phyloP scores from a whole-genome alignment of 192 early-diverging fungal genomes.

The Cladochytrium replicatum region DNA sequence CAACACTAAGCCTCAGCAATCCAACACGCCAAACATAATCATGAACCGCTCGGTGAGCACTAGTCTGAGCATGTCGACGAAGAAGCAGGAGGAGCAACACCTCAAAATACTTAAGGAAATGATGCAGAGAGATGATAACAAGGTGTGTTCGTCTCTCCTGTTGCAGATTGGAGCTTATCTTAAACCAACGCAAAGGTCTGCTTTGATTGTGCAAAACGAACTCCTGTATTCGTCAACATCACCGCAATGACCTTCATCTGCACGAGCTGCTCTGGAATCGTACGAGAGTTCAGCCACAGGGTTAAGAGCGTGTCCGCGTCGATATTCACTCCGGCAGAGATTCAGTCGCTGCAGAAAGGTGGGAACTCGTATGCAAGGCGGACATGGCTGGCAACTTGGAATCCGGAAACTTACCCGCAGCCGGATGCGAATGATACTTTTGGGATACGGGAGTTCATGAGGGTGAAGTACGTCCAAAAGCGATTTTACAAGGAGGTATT shows the following conservation, averaged over 20 bases:
- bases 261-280: conserved; percentile 7
- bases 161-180: too few species aligned
- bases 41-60: too few species aligned
- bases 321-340: conserved; percentile 40
- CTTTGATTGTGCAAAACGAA: not conserved
- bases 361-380: too few species aligned
- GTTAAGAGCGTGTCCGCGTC: conserved; percentile 53
- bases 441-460: conserved; percentile 23
- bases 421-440: conserved; percentile 25
- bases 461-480: conserved; percentile 31
- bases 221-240: conserved; percentile 6
- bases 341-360: conserved; percentile 29
- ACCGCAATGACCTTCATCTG: conserved; percentile 6
- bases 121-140: too few species aligned
- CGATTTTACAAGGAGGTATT: too few species aligned
- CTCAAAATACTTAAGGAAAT: too few species aligned
- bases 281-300: conserved; percentile 45
- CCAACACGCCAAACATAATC: too few species aligned
- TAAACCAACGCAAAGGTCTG: too few species aligned
- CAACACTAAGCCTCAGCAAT: too few species aligned
- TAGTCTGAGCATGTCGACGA: too few species aligned
- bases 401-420: conserved; percentile 25
- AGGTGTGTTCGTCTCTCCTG: too few species aligned
- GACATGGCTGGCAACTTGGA: conserved; percentile 33
- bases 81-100: too few species aligned